Base-by-base conservation (phyloP, 345 rosid genomes). In the Salix suchowensis region DNA sequence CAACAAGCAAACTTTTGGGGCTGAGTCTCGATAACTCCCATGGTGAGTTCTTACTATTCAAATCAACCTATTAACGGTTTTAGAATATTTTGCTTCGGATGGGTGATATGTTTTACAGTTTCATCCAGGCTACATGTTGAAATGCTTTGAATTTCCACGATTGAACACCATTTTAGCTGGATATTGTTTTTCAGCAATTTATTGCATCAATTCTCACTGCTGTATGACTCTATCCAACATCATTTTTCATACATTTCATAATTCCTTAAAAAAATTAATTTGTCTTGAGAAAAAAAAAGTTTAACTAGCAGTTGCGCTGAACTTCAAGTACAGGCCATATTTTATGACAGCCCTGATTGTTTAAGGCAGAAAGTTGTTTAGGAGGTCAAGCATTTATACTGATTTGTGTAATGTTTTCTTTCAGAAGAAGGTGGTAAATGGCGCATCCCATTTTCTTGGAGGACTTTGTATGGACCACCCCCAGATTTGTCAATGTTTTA, bases 391-490 rank as follows among this genome's bases (percentile, higher is more conserved):
- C 58, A 48, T 55, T 40, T 4, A 19, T 69, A 46, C 71, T 37
- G 26, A 19, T 32, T 34, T 65, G 39, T 28, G 68, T 67, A 2
- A 8, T 54, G 66, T 62, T 37, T 74, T 77, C 42, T 42, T 87
- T 88, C 93, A 92, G 97, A 91, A 13, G 87, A 66, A 28, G 84
- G 84, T 70, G 87, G 82, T 60, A 85, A 85, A 67, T 92, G 96
- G 97, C 42, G 67, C 54, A 84, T 89, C 78, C 97, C 96, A 7
- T 86, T 75, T 85, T 95, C 99, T 10, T 95, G 96, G 98, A 84
- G 86, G 79, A 88, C 94, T 6, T 76, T 95, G 40, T 90, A 93
- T 50, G 96, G 97, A 79, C 97, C 94, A 36, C 97, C 98, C n/a
- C 94, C 94, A 0, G 98, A 95, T 79, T 52, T 85, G 82, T 89